A percentile compares a stretch with the other conserved stretches of the same genome.
Evolutionary conservation across 1,284 basidiomycete species (phyloP).

Genomic region (Apiotrichum porosum): DNA sequence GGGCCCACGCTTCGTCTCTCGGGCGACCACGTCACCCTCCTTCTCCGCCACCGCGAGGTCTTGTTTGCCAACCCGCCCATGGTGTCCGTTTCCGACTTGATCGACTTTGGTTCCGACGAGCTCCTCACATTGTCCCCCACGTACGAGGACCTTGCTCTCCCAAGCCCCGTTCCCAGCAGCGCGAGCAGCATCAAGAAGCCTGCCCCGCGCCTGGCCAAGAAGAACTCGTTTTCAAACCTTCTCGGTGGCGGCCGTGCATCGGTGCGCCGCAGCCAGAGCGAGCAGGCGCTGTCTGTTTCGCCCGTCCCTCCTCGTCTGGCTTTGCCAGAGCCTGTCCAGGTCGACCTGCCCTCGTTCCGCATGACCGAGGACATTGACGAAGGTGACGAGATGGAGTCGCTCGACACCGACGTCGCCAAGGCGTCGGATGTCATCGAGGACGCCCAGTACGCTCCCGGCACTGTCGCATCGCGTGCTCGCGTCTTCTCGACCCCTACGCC

Average conservation of each 20-base stretch:
- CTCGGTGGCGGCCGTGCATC: conserved; percentile 13
- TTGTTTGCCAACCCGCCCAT: conserved; percentile 35
- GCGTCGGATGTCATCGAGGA: conserved; percentile 22
- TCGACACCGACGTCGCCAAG: conserved; percentile 2
- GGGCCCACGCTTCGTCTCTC: conserved; percentile 42
- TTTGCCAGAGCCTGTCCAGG: conserved; percentile 10
- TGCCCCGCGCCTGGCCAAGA: conserved; percentile 23
- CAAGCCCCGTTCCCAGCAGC: neutral
- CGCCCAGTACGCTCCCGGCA: conserved; percentile 29
- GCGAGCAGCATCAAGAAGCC: neutral
- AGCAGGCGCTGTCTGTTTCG: conserved; percentile 19
- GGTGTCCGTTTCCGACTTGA: conserved; percentile 25
- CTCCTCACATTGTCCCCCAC: conserved; percentile 16
- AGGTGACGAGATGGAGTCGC: conserved; percentile 9
- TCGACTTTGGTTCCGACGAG: conserved; percentile 38
- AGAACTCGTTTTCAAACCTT: conserved; percentile 26
- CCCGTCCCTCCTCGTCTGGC: conserved; percentile 30
- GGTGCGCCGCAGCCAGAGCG: conserved; percentile 19
- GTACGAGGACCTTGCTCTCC: conserved; percentile 3
- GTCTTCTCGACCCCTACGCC: conserved; percentile 30
- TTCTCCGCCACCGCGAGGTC: conserved; percentile 27
- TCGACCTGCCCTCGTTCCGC: neutral
- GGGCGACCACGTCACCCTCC: conserved; percentile 31
- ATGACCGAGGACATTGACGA: conserved; percentile 4
- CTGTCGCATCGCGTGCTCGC: conserved; percentile 30